A percentile compares a stretch with the other conserved stretches of the same genome.
Conservation (phyloP, 495 filamentous ascomycete species). For the Staphylotrichum longicolle region DNA sequence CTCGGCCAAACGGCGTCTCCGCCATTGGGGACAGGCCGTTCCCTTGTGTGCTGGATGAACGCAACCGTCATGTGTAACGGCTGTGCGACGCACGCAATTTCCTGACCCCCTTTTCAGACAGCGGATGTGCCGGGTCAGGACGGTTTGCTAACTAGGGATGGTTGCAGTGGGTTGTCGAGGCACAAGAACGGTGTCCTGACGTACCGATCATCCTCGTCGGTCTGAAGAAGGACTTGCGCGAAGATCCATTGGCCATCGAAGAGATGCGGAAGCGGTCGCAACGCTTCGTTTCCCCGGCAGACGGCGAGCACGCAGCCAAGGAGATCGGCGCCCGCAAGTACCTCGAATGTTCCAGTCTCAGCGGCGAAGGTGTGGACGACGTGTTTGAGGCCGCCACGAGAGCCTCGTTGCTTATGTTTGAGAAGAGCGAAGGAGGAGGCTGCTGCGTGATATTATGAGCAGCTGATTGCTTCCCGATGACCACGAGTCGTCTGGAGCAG, state of each 20-base stretch:
- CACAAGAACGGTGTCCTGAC: conserved; percentile 85
- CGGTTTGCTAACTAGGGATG: conserved; percentile 16
- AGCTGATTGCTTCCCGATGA: not conserved
- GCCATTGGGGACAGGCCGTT: conserved; percentile 7
- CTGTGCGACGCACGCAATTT: conserved; percentile 17
- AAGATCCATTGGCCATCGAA: conserved; percentile 89
- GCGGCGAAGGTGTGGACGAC: conserved; percentile 97
- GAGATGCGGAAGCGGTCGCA: conserved; percentile 96
- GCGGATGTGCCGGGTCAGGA: not conserved
- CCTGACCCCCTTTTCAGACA: conserved; percentile 8
- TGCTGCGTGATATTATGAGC: conserved; percentile 92
- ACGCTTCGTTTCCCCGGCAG: conserved; percentile 75
- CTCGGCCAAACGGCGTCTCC: conserved; percentile 8
- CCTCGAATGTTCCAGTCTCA: conserved; percentile 93
- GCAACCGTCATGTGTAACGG: conserved; percentile 15
- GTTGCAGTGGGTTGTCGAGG: conserved; percentile 90
- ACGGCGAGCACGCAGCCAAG: conserved; percentile 75
- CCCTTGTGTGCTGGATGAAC: not conserved
- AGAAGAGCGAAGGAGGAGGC: conserved; percentile 75
- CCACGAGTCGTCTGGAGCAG: not conserved
- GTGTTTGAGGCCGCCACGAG: conserved; percentile 97
- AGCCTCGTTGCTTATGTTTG: conserved; percentile 88
- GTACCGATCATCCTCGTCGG: conserved; percentile 97
- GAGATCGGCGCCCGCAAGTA: conserved; percentile 93
- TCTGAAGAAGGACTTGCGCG: conserved; percentile 95